A percentile compares a stretch with the other conserved stretches of the same genome.
Evolutionary conservation across 768 basidiomycete species (phyloP).

Genomic region (Exidia glandulosa): DNA sequence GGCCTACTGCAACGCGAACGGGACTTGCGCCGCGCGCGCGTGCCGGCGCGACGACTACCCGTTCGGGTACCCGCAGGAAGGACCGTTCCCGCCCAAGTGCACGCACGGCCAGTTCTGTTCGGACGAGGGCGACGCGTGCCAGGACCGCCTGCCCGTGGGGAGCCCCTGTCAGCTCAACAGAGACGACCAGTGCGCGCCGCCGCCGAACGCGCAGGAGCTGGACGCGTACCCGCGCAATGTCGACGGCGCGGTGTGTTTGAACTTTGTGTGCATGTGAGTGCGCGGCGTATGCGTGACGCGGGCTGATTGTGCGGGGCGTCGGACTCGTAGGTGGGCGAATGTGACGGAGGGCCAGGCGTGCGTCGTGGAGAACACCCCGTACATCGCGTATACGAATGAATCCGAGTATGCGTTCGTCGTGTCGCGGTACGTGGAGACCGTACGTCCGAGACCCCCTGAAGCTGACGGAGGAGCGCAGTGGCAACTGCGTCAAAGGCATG

Average conservation of each 20-base stretch:
- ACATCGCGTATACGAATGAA: conserved; percentile 50
- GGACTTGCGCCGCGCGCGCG: conserved; percentile 47
- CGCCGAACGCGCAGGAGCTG: conserved; percentile 53
- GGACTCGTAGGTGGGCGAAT: conserved; percentile 58
- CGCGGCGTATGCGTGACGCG: not conserved
- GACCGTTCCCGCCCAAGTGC: conserved; percentile 50
- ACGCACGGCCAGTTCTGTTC: conserved; percentile 61
- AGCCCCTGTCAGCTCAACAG: conserved; percentile 76
- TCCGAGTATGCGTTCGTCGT: conserved; percentile 67
- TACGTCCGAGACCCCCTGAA: not conserved
- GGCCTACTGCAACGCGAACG: conserved; percentile 48
- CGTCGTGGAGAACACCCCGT: conserved; percentile 67
- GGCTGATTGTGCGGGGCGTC: not conserved
- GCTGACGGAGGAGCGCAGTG: conserved; percentile 25
- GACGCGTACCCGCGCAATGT: conserved; percentile 39
- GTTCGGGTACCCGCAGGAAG: conserved; percentile 47
- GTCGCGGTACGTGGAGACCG: conserved; percentile 46
- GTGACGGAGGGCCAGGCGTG: conserved; percentile 54
- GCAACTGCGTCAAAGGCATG: conserved; percentile 58
- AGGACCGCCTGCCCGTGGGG: conserved; percentile 44
- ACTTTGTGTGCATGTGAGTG: conserved; percentile 68
- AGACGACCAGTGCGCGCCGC: conserved; percentile 71
- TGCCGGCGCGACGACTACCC: conserved; percentile 73
- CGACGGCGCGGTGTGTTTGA: conserved; percentile 78
- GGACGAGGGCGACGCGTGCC: conserved; percentile 69